Conservation (phyloP, 1,284 basidiomycete species). For the Pseudozyma thailandica region DNA sequence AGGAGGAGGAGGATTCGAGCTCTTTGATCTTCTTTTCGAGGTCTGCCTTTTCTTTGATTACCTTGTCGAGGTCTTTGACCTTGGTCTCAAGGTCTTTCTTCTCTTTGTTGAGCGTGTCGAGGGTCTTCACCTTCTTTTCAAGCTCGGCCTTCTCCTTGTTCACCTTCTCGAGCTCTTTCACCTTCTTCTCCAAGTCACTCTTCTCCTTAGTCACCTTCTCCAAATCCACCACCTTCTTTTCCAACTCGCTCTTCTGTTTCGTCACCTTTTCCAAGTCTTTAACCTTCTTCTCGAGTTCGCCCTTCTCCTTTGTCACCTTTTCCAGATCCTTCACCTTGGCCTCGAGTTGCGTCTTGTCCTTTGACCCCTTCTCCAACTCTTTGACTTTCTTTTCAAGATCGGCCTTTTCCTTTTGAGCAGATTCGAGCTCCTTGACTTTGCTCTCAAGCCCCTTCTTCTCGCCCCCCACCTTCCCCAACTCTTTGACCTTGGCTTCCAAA, state of each 20-base stretch:
- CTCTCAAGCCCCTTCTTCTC: conserved; percentile 15
- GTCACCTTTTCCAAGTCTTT: conserved; percentile 30
- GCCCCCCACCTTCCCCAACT: not conserved
- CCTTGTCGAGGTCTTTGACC: conserved; percentile 16
- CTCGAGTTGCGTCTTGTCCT: conserved; percentile 3
- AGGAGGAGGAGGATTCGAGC: conserved; percentile 6
- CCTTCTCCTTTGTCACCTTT: conserved; percentile 90
- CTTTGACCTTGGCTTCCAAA: conserved; percentile 58
- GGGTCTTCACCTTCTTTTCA: conserved; percentile 21
- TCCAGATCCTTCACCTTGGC: conserved; percentile 70
- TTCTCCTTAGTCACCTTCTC: conserved; percentile 39
- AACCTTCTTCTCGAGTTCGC: conserved; percentile 66
- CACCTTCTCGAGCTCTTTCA: conserved; percentile 3
- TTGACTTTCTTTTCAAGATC: conserved; percentile 68
- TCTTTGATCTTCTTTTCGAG: conserved; percentile 36
- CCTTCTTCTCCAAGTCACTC: conserved; percentile 64
- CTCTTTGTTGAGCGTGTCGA: conserved; percentile 28
- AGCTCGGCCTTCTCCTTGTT: conserved; percentile 19
- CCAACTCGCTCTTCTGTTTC: conserved; percentile 35
- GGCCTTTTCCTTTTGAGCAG: not conserved
- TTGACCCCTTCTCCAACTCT: not conserved
- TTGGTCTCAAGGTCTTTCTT: conserved; percentile 21
- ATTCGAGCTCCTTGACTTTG: not conserved
- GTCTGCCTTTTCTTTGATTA: conserved; percentile 48
- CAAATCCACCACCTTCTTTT: conserved; percentile 8